Base-by-base conservation (phyloP, 768 basidiomycete species). In the Boletus subcaerulescens region DNA sequence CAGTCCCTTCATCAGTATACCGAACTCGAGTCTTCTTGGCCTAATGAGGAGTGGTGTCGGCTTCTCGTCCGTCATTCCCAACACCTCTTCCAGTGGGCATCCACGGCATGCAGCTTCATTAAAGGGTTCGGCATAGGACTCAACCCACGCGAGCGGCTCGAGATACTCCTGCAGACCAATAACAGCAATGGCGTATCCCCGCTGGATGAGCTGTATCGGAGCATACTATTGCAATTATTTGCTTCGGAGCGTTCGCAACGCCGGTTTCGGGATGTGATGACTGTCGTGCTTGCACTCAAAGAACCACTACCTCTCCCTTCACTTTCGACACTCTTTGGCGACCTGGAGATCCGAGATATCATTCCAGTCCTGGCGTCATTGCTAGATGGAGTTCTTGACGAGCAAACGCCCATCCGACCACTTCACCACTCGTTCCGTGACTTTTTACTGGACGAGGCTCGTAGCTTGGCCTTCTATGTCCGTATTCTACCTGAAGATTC, bases 41-140 rank as follows among this genome's bases (percentile, higher is more conserved):
- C 48, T 3, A 31, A 56, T 32, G 7, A 24, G 43, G 46, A 53
- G 14, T 62, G 56, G 63, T 48, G 53, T 46, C 26, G n/a, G 12
- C 22, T 48, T 15, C 46, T 48, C 15, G 46, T 48, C 15, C 9
- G 5, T 11, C 46, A 48, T 17, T 48, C 46, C 14, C 20, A 48
- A 14, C 20, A 38, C 22, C 35, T 48, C 14, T 48, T 48, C 35
- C 46, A 48, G 22, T 48, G 46, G 46, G 35, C 47, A 38, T 48
- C 17, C 17, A 39, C 38, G 7, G 38, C 17, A 3, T 39, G 38
- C 6, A 13, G 15, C 11, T 39, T 39, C 7, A 39, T 39, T n/a
- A 15, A 39, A n/a, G 38, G 38, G 3, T 13, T 39, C 3, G 7
- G 38, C 2, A n/a, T 5, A n/a, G 38, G 17, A 18, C 15, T 39